Base-by-base conservation (phyloP, 2,329 filamentous ascomycete genomes). In the Beauveria sp. region DNA sequence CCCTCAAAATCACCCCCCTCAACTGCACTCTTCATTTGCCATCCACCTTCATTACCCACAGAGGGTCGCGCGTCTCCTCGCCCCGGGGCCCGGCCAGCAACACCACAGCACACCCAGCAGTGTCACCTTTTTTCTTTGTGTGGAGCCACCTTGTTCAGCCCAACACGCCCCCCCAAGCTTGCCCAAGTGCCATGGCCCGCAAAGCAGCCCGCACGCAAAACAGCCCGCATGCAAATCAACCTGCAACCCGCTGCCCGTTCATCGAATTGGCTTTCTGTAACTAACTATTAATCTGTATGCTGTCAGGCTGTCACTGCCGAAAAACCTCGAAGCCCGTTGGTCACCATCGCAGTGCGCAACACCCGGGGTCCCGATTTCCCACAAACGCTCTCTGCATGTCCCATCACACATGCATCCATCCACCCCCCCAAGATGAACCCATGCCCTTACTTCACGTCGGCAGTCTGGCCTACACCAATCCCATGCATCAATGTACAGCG, bases 121-220 rank as follows among this genome's bases (percentile, higher is more conserved):
- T 30, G 30, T 34, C 30, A 10, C 30, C 30, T 34, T 34, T 9
- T 30, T 12, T 34, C n/a, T 10, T 20, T 26, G 30, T 58, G 58
- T 61, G 58, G 58, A 30, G 43, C 54, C 46, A 37, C 34, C 18
- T 37, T 47, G 4, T 28, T 55, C 50, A 61, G 58, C 58, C 58
- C 58, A 48, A 61, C 58, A 61, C 58, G 30, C 58, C 58, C 58
- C 30, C 30, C 12, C 34, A 37, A 37, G 34, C 34, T 37, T 37
- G 34, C 34, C 58, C 50, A 34, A 18, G 14, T 30, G 22, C n/a
- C 28, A 5, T 34, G 5, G 44, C 44, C 41, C 24, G 9, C 34
- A 37, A 37, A 37, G 34, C 34, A 37, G 34, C 34, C 34, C 34
- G 34, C 12, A 37, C 34, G 34, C 34, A 37, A 37, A 14, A 14